These are phyloP conservation scores for Penicillium simplicissimum DNA, from an alignment of 495 filamentous ascomycete species.

Conservation along the genomic window DNA sequence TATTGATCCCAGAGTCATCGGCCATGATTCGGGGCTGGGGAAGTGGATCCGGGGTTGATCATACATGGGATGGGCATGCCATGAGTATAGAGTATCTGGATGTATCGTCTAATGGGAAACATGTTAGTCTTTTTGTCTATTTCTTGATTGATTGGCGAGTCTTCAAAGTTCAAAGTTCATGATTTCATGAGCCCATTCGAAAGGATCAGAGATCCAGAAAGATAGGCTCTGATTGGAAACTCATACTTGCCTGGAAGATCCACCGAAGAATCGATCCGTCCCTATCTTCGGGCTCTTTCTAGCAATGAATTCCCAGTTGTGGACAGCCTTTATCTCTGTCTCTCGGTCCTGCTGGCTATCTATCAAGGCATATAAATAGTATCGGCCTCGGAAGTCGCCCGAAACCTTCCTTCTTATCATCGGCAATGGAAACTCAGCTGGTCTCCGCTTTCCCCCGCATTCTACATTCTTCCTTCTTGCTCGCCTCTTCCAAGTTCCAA, in stretches of 20 bases:
- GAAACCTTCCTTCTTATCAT: slow-evolving; percentile 30
- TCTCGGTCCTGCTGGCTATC: not conserved
- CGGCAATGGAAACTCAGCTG: slow-evolving; percentile 2
- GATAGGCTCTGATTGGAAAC: too few species aligned
- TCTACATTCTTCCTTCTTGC: not conserved
- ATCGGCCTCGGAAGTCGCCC: slow-evolving; percentile 16
- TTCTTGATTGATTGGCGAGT: not conserved
- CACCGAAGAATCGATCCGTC: not conserved
- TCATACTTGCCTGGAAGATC: not conserved
- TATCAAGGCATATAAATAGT: not conserved
- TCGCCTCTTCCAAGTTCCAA: not conserved
- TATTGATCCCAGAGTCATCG: slow-evolving; percentile 63
- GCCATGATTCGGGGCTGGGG: slow-evolving; percentile 56
- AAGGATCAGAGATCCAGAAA: not conserved
- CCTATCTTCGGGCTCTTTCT: not conserved
- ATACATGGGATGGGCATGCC: not conserved
- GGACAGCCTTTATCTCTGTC: not conserved
- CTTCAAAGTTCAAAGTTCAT: not conserved
- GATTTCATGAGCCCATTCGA: not conserved
- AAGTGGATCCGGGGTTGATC: slow-evolving; percentile 49
- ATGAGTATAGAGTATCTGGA: not conserved
- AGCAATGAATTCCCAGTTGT: not conserved
- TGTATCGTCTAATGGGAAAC: not conserved
- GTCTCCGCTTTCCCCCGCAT: slow-evolving; percentile 20
- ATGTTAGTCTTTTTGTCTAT: not conserved